Evolutionary conservation across 345 rosid genomes (phyloP).

Genomic region (Salix brachista): DNA sequence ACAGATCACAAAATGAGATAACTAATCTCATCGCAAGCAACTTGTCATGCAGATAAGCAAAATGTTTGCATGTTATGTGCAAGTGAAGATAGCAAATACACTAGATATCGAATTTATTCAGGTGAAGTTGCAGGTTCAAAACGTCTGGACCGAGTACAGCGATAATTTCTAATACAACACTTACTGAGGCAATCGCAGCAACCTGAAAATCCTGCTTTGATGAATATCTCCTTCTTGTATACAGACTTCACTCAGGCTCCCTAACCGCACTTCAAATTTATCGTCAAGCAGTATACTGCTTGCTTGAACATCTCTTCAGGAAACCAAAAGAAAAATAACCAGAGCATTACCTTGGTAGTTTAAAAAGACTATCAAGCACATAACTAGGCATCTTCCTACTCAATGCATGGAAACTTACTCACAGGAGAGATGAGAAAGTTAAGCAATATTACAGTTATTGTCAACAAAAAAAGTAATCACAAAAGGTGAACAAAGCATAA

Average conservation of each 20-base stretch:
- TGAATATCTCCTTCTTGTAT: constrained; percentile 81
- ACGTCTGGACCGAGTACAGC: background rate
- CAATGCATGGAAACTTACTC: background rate
- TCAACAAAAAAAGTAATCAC: background rate
- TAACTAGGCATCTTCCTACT: background rate
- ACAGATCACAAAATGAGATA: background rate
- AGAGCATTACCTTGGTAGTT: no score
- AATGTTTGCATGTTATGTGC: background rate
- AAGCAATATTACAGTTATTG: background rate
- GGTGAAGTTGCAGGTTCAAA: background rate
- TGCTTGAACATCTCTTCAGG: constrained; percentile 92
- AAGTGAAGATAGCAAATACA: background rate
- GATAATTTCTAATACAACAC: constrained; percentile 25
- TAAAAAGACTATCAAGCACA: background rate
- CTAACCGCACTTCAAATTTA: constrained; percentile 91
- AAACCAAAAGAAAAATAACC: constrained; percentile 12
- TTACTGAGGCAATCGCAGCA: constrained; percentile 92
- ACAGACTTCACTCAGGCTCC: constrained; percentile 82
- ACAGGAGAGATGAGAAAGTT: background rate
- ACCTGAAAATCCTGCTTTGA: constrained; percentile 79
- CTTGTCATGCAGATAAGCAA: background rate
- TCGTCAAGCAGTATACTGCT: constrained; percentile 99
- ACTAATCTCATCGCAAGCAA: background rate
- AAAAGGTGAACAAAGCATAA: background rate
- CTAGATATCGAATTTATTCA: background rate